Evolutionary conservation across 2,329 filamentous ascomycete genomes (phyloP), one percentile per base, ranked within the genome.

Genomic region (Aurifilum marmelostoma): DNA sequence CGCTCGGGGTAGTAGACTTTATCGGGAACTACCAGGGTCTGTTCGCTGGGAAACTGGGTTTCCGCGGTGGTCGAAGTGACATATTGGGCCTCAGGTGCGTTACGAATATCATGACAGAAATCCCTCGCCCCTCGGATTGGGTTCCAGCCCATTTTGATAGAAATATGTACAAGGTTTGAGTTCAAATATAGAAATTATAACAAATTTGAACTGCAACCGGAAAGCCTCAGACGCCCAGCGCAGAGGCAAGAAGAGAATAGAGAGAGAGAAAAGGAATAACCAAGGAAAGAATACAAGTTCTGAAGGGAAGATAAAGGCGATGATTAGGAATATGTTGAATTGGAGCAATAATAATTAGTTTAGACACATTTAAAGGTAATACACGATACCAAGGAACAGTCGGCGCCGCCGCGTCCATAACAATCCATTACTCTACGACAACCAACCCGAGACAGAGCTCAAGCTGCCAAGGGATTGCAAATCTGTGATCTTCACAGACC

Each of bases 1-100:
- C 71, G 47, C 69, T 66, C 21, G 62, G 67, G 43, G 71, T 73
- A 70, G 34, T 62, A 43, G 39, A 67, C 68, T 12, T 70, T 67
- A 29, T 62, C 65, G 2, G 65, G 65, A 14, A 67, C 18, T 37
- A 60, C 63, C 21, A 69, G 58, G 2, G 61, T 65, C 60, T 61
- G 21, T 29, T 70, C 60, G 69, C 68, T 71, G 39, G 72, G 72
- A 3, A 67, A 71, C 14, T 72, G 67, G 2, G 71, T 70, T 34
- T 67, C 69, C 14, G 70, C 73, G 18, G 69, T 69, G 7, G 67
- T 63, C 11, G 63, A 69, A 2, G 69, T 71, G 52, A 72, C 60
- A 56, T 74, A 73, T 29, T 73, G 72, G 2, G 71, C 71, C 6
- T 69, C 69, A 18, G 72, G 72, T 0, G 73, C 71, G 32, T 70